Base-by-base conservation (phyloP, 2,329 filamentous ascomycete genomes). In the Fusarium denticulatum region DNA sequence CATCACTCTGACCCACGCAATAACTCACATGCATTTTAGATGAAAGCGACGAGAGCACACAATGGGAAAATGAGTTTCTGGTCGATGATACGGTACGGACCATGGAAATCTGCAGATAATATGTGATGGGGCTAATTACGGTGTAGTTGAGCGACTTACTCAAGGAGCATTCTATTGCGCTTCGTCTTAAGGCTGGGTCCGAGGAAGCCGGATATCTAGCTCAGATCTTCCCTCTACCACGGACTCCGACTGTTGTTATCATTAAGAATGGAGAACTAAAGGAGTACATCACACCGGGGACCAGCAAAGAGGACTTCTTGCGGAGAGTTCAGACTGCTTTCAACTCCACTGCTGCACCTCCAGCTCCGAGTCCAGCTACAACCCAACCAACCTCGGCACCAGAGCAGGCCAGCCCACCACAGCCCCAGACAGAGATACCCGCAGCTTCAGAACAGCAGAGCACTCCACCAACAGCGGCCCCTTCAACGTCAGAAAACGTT, bases 141-240 rank as follows among this genome's bases (percentile, higher is more conserved):
- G 43, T 76, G 26, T 71, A 92, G 89, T 79, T 93, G 60, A 86
- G 84, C 59, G 82, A 83, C 59, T 78, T 90, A 34, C 85, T 96
- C 64, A 82, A 85, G 32, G 84, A 87, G 40, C 89, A 91, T 77
- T 89, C 94, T 6, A 86, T 98, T 26, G 83, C 92, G 13, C 85
- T 98, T 28, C 89, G 92, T 57, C 86, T 98, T 28, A 82, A 87
- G 39, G 90, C 91, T 24, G 93, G 92, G 28, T 95, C 93, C 5
- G 89, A 93, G 73, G 95, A 97, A 84, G 94, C 94, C 15, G 91
- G 89, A 11, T 97, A 94, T 78, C 86, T 98, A 20, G 89, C 91
- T 15, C 93, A 94, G 50, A 93, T 97, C 77, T 97, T 94, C 77
- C 93, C 94, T 0, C 85, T 97, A n/a, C 88, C 90, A 3, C 90